A percentile compares a stretch with the other conserved stretches of the same genome.
These are phyloP conservation scores for Pseudovirgaria hyperparasitica DNA, from an alignment of 2,329 filamentous ascomycete genomes.

Conservation along the genomic window DNA sequence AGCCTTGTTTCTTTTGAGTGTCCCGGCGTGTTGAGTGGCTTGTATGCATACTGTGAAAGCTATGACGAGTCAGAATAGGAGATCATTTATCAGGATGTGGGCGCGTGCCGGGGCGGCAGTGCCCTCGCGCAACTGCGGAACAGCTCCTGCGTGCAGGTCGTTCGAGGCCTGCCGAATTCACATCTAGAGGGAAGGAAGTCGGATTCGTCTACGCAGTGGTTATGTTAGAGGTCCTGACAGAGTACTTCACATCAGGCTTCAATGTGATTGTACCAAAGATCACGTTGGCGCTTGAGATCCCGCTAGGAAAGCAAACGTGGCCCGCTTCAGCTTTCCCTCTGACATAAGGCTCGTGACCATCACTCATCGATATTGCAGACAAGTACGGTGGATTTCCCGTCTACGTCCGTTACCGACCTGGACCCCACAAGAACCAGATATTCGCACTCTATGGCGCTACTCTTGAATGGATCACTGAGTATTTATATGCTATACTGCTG, in stretches of 20 bases:
- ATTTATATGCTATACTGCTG: too few relatives aligned
- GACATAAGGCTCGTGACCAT: too few relatives aligned
- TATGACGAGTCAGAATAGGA: too few relatives aligned
- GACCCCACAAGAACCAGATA: constrained; percentile 22
- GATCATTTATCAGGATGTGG: too few relatives aligned
- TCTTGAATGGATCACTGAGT: too few relatives aligned
- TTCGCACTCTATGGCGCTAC: constrained; percentile 35
- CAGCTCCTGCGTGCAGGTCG: too few relatives aligned
- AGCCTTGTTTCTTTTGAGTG: too few relatives aligned
- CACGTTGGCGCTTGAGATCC: constrained; percentile 48
- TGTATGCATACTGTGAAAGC: too few relatives aligned
- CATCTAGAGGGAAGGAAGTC: constrained; percentile 40
- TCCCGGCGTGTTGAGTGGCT: too few relatives aligned
- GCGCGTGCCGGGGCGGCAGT: too few relatives aligned
- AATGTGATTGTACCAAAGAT: constrained; percentile 55
- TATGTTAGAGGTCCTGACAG: constrained; percentile 51
- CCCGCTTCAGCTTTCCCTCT: constrained; percentile 25
- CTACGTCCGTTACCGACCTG: constrained; percentile 37
- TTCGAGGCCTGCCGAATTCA: constrained; percentile 46
- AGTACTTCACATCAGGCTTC: constrained; percentile 70
- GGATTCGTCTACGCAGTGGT: constrained; percentile 51
- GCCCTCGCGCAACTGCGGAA: too few relatives aligned
- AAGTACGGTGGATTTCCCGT: constrained; percentile 50
- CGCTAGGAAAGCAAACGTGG: constrained; percentile 45
- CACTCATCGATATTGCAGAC: constrained; percentile 32